These are phyloP conservation scores for Truncatella angustata DNA, from an alignment of 2,329 filamentous ascomycete genomes.

Conservation along the genomic window DNA sequence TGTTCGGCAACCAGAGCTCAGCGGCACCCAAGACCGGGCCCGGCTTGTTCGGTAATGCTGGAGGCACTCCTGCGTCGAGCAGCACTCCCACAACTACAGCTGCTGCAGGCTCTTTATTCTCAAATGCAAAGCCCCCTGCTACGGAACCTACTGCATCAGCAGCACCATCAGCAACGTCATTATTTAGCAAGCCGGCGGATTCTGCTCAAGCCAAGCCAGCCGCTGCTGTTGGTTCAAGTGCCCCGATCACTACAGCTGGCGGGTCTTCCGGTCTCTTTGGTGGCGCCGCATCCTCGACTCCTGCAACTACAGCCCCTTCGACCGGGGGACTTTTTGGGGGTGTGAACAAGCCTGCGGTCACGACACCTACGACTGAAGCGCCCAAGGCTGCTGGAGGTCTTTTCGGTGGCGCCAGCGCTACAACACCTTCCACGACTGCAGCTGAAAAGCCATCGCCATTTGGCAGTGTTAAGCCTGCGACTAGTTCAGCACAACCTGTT, in stretches of 20 bases:
- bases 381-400: constrained; percentile 25
- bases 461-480: constrained; percentile 26
- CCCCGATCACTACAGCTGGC: constrained; percentile 1
- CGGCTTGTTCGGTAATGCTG: constrained; percentile 18
- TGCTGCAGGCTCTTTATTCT: constrained; percentile 19
- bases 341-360: constrained; percentile 14
- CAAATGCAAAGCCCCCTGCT: constrained; percentile 22
- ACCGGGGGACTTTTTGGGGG: constrained; percentile 26
- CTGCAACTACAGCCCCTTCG: constrained; percentile 14
- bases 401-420: constrained; percentile 25
- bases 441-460: background rate
- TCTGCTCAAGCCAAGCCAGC: background rate
- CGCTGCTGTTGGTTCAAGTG: background rate
- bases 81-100: background rate
- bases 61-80: constrained; percentile 17
- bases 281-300: constrained; percentile 20
- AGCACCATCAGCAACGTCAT: constrained; percentile 12
- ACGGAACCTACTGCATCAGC: constrained; percentile 5
- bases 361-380: constrained; percentile 25
- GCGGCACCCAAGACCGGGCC: background rate
- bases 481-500: constrained; percentile 14
- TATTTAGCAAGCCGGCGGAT: constrained; percentile 3
- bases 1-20: constrained; percentile 28
- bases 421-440: constrained; percentile 15
- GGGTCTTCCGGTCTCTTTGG: constrained; percentile 16